These are phyloP conservation scores for Mucor piriformis DNA, from an alignment of 371 early-diverging fungal genomes.

Conservation along the genomic window DNA sequence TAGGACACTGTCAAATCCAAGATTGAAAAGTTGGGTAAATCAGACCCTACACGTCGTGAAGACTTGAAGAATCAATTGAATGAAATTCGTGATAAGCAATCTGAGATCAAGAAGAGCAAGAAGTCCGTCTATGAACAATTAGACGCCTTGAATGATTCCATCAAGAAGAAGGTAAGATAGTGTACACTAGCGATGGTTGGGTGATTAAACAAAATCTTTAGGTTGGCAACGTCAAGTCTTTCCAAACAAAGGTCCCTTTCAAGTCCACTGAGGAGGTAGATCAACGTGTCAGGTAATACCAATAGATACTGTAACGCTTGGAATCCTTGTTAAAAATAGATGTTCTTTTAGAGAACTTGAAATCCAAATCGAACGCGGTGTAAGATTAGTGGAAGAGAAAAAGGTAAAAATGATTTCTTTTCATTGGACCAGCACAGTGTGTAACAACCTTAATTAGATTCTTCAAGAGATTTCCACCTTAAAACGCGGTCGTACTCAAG, in stretches of 20 bases:
- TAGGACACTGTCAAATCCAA: slow-evolving; percentile 66
- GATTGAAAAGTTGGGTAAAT: slow-evolving; percentile 53
- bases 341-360: slow-evolving; percentile 64
- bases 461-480: slow-evolving; percentile 81
- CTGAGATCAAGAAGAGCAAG: slow-evolving; percentile 55
- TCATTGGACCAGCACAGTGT: neutral
- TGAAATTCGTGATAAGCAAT: slow-evolving; percentile 65
- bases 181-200: too few species aligned
- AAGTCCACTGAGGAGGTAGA: slow-evolving; percentile 82
- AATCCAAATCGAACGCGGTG: slow-evolving; percentile 76
- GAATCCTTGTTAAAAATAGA: too few species aligned
- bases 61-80: slow-evolving; percentile 64
- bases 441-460: slow-evolving; percentile 35
- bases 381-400: slow-evolving; percentile 87
- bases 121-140: slow-evolving; percentile 66
- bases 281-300: slow-evolving; percentile 68
- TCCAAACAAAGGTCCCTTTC: slow-evolving; percentile 79
- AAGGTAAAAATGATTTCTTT: slow-evolving; percentile 34
- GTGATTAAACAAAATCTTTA: too few species aligned
- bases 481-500: slow-evolving; percentile 77
- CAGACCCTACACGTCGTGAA: slow-evolving; percentile 51
- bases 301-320: too few species aligned
- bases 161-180: slow-evolving; percentile 74
- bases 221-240: slow-evolving; percentile 34
- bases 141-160: slow-evolving; percentile 64